These are phyloP conservation scores for Fomitopsis palustris DNA, from an alignment of 1,284 basidiomycete species.

Conservation along the genomic window DNA sequence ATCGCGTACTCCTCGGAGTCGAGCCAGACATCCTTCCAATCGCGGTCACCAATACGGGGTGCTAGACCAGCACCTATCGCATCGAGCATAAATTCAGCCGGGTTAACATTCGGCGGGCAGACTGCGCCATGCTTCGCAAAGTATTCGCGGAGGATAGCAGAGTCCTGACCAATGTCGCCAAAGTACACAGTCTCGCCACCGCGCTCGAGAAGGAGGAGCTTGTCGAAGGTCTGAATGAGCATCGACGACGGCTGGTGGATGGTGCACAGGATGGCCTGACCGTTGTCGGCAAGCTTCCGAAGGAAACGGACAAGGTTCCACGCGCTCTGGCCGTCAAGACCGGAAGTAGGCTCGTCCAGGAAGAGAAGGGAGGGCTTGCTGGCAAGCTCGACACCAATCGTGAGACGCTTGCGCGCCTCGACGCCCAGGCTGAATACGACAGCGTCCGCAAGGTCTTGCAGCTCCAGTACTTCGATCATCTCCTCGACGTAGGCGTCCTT, in stretches of 20 bases:
- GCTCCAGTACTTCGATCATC: slow-evolving; percentile 68
- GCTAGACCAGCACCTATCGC: slow-evolving; percentile 38
- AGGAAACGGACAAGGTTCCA: slow-evolving; percentile 85
- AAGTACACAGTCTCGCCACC: slow-evolving; percentile 78
- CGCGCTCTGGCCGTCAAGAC: slow-evolving; percentile 73
- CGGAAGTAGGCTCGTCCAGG: slow-evolving; percentile 54
- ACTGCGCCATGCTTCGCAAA: slow-evolving; percentile 64
- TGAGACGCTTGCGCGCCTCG: slow-evolving; percentile 83
- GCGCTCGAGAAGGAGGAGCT: slow-evolving; percentile 59
- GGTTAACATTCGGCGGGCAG: slow-evolving; percentile 54
- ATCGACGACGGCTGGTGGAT: slow-evolving; percentile 75
- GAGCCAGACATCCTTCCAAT: slow-evolving; percentile 65
- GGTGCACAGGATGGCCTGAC: slow-evolving; percentile 77
- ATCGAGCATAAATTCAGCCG: slow-evolving; percentile 37
- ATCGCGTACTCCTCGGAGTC: slow-evolving; percentile 41
- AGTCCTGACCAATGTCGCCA: slow-evolving; percentile 73
- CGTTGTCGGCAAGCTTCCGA: slow-evolving; percentile 79
- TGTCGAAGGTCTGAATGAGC: slow-evolving; percentile 76
- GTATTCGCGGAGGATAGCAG: slow-evolving; percentile 59
- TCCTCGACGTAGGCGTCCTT: slow-evolving; percentile 83
- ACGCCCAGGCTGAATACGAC: slow-evolving; percentile 62
- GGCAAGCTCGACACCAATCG: slow-evolving; percentile 87
- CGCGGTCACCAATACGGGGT: slow-evolving; percentile 50
- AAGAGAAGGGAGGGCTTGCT: slow-evolving; percentile 81
- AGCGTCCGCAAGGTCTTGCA: slow-evolving; percentile 62